Conservation (phyloP, 352 stramenopile species). For the Globisporangium barbulae region DNA sequence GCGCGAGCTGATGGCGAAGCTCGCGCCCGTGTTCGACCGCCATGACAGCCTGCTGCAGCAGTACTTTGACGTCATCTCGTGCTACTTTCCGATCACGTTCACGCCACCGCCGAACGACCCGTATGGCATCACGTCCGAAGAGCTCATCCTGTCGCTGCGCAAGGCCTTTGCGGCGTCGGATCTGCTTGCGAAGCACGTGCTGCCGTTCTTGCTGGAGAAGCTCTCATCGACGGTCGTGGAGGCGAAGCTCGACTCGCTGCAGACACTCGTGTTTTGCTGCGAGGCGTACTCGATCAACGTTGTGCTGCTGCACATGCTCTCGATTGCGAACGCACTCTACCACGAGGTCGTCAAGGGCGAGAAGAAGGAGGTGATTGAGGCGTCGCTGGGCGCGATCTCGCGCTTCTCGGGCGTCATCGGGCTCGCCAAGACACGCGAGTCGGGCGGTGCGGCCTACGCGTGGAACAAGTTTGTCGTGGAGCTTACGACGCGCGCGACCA, state of each 20-base stretch:
- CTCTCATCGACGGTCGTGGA: conserved; percentile 71
- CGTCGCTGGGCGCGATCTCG: conserved; percentile 58
- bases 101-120: conserved; percentile 88
- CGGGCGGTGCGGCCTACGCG: conserved; percentile 58
- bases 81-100: conserved; percentile 93
- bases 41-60: conserved; percentile 71
- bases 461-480: conserved; percentile 87
- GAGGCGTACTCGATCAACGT: conserved; percentile 78
- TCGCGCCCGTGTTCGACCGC: conserved; percentile 59
- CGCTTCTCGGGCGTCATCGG: conserved; percentile 62
- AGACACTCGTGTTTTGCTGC: conserved; percentile 82
- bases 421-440: conserved; percentile 50
- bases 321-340: conserved; percentile 66
- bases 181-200: conserved; percentile 68
- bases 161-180: conserved; percentile 77
- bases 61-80: conserved; percentile 89
- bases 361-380: conserved; percentile 75
- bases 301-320: conserved; percentile 67
- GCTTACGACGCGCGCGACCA: conserved; percentile 56
- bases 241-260: conserved; percentile 75
- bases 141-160: conserved; percentile 76
- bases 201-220: conserved; percentile 89
- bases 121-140: conserved; percentile 89
- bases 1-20: conserved; percentile 47
- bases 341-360: conserved; percentile 83